Base-by-base conservation (phyloP, 257 asterid species). In the Jasminum sambac region DNA sequence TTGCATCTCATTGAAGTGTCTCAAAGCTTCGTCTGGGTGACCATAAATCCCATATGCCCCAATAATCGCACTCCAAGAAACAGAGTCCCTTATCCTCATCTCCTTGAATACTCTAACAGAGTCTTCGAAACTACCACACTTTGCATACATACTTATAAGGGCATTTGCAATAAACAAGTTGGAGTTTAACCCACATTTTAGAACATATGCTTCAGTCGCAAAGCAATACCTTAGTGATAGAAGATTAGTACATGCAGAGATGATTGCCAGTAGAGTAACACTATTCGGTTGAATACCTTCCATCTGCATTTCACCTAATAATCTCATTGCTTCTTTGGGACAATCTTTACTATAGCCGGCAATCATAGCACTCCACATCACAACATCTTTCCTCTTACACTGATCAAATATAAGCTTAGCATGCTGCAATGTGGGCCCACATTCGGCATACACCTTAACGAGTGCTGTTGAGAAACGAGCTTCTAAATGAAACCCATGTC, bases 331-430 rank as follows among this genome's bases (percentile, higher is more conserved):
- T 85, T 84, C 87, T 73, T 63, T 74, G 23, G 76, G 85, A 68
- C 63, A 67, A 42, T 75, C 73, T 71, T 64, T 78, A 25, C 76
- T 73, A 44, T 84, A 83, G 68, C 87, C 83, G 23, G 79, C 78
- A 55, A 89, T 85, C 67, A 91, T 79, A 17, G 91, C 74, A 79
- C 92, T 91, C 97, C 97, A 89, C 81, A 83, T 74, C 41, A 87
- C 92, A n/a, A 86, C 73, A 67, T 83, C 92, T 75, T 87, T 84
- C 21, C 63, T 78, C 41, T 42, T 58, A 61, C 81, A 80, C 80
- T 81, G 80, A 36, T 83, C 79, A 16, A 89, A 91, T 74, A 87
- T 70, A 43, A 41, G 70, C 87, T 72, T 80, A 3, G 90, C 83
- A 37, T 66, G 75, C 70, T 48, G 66, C 71, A 82, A 37, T 10